Conservation (phyloP, 1,284 basidiomycete genomes). For the Leccinum proliferum region DNA sequence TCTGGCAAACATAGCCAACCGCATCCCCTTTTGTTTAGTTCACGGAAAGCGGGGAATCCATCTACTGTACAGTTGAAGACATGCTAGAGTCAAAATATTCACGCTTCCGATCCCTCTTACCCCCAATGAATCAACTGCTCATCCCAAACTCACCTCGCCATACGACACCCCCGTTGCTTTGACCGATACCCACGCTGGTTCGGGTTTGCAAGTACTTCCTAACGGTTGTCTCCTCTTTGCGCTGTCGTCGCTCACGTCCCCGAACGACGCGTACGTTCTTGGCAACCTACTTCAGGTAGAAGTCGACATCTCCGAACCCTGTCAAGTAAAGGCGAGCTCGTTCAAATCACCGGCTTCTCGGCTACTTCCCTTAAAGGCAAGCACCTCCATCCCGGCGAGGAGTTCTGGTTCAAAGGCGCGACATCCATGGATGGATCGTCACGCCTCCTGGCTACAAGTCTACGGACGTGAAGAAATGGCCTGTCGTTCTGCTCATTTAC, state of each 20-base stretch:
- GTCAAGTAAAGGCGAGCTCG: slow-evolving; percentile 31
- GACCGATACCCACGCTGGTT: slow-evolving; percentile 50
- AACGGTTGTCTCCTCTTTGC: slow-evolving; percentile 63
- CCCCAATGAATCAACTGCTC: slow-evolving; percentile 44
- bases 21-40: slow-evolving; percentile 43
- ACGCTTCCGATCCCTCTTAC: slow-evolving; percentile 60
- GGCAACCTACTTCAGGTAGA: slow-evolving; percentile 40
- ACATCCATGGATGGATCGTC: slow-evolving; percentile 79
- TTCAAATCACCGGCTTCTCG: slow-evolving; percentile 60
- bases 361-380: slow-evolving; percentile 51
- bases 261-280: slow-evolving; percentile 70
- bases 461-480: slow-evolving; percentile 69
- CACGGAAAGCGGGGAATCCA: slow-evolving; percentile 59
- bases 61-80: slow-evolving; percentile 77
- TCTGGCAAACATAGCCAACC: neutral
- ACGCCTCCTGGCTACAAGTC: slow-evolving; percentile 72
- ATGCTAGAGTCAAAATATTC: slow-evolving; percentile 71
- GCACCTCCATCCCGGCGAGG: slow-evolving; percentile 56
- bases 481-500: slow-evolving; percentile 69
- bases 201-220: slow-evolving; percentile 54
- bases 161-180: slow-evolving; percentile 53
- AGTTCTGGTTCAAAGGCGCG: slow-evolving; percentile 85
- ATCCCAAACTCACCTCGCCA: slow-evolving; percentile 42
- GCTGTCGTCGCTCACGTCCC: slow-evolving; percentile 61
- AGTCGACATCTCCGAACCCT: slow-evolving; percentile 27